Base-by-base conservation (phyloP, 305 asterid genomes). In the Fraxinus latifolia region DNA sequence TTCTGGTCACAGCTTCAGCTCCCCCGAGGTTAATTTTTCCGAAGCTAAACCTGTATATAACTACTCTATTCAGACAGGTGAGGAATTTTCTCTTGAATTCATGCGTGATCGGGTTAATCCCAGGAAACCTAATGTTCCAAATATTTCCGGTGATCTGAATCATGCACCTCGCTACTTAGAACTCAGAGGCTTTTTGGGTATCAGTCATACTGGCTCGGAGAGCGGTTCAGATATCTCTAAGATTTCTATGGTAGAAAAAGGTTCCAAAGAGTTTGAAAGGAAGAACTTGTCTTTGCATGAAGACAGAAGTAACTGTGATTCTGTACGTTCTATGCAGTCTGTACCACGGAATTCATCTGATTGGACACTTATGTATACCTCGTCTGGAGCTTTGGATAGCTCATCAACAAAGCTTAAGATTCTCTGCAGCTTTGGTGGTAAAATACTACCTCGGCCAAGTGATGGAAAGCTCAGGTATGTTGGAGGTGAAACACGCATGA, bases 401-500 rank as follows among this genome's bases (percentile, higher is more conserved):
- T 89, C 91, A 67, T 86, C 90, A 73, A 65, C 33, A 76, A 90
- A 85, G 80, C 89, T 93, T 71, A 91, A 93, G 90, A 74, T 88
- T 75, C 93, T 92, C 79, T 93, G 92, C 90, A 93, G 97, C 83
- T 93, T 93, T 88, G 93, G 93, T 81, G 97, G 97, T 77, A 90
- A 86, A 82, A 90, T 93, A 37, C 81, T 93, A 74, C 96, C 97
- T 70, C 90, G 97, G 62, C 97, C 97, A 32, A 86, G 93, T 87
- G 97, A 93, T 85, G 91, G 94, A 74, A 91, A 89, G 82, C 92
- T 93, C 86, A 90, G 96, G 87, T 93, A 93, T 84, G 96, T 90
- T 81, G 97, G 97, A 44, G 97, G 97, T 79, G 97, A 93, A 87
- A 93, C 96, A 62, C 92, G 93, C 89, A 90, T 93, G 29, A 89